Base-by-base conservation (phyloP, 2,329 filamentous ascomycete species). In the Ceratocystiopsis minuta region DNA sequence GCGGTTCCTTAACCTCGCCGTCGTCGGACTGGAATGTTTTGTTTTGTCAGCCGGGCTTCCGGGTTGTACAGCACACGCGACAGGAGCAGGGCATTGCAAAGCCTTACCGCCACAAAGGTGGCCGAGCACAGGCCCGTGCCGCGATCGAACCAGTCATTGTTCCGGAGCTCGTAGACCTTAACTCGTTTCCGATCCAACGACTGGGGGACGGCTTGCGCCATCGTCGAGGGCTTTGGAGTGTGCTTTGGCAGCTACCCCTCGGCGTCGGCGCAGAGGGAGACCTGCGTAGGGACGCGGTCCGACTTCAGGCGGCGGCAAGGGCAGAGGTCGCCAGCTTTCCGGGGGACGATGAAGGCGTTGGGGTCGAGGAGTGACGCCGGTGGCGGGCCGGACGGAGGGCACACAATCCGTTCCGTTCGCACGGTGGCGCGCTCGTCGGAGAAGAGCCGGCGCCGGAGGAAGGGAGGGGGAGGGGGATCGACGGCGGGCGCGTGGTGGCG, bases 101-200 rank as follows among this genome's bases (percentile, higher is more conserved):
- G 31, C 45, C n/a, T 59, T 73, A 90, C 82, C 59, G 77, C 71
- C 49, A 78, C 63, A 49, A 81, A 73, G 49, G 77, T 71, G 38
- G 87, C 86, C 46, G 76, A 83, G 60, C 90, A 96, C 61, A 95
- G 95, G 48, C 90, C 90, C 38, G 90, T 98, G 49, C 90, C 90
- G 55, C 88, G 74, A 64, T 98, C 90, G 59, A 88, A 95, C 90
- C 90, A 98, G 75, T 96, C 90, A 70, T 93, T 94, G 64, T 94
- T 86, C 60, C 84, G 85, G 55, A 98, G 73, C 67, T 96, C 90
- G 62, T 98, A 98, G 58, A 98, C 90, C 70, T 98, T 98, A 62
- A 96, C 90, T 70, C 90, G 72, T 60, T 72, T 76, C 63, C 68
- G 75, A 55, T 78, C 73, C 60, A 69, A 69, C 60, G 68, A 63